A percentile compares a stretch with the other conserved stretches of the same genome.
phyloP scores from a whole-genome alignment of 2,329 filamentous ascomycete genomes.

The Cordyceps pruinosa region DNA sequence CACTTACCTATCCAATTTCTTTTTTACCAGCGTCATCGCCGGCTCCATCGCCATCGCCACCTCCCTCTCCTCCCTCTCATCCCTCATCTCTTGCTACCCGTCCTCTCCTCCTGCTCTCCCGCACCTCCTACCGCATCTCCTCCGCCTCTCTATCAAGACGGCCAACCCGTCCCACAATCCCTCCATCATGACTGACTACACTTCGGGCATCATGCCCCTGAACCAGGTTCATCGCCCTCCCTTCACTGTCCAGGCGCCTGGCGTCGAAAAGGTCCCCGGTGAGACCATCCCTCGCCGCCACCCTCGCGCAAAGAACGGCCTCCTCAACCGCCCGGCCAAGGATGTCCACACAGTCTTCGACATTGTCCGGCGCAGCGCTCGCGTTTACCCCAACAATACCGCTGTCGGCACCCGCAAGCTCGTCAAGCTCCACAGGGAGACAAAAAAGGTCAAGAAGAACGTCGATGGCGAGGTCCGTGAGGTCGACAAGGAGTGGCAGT shows the following conservation, averaged over 20 bases:
- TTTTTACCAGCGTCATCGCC: constrained; percentile 12
- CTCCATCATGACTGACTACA: constrained; percentile 31
- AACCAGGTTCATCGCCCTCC: constrained; percentile 61
- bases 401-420: constrained; percentile 67
- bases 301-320: constrained; percentile 60
- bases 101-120: neutral
- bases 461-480: constrained; percentile 72
- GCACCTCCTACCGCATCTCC: neutral
- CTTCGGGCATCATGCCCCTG: constrained; percentile 42
- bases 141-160: neutral
- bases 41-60: constrained; percentile 9
- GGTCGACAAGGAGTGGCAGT: constrained; percentile 87
- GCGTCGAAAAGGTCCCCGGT: constrained; percentile 61
- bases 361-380: constrained; percentile 63
- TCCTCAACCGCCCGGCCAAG: constrained; percentile 58
- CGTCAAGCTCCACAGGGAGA: constrained; percentile 71
- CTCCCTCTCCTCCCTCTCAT: neutral
- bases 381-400: constrained; percentile 53
- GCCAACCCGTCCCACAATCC: neutral
- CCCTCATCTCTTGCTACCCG: neutral
- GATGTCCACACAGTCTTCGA: constrained; percentile 74
- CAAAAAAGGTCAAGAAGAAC: constrained; percentile 83
- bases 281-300: constrained; percentile 81
- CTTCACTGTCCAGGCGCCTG: constrained; percentile 66
- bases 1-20: constrained; percentile 10